phyloP scores from a whole-genome alignment of 1,284 basidiomycete genomes.

The Rhodotorula sp. region DNA sequence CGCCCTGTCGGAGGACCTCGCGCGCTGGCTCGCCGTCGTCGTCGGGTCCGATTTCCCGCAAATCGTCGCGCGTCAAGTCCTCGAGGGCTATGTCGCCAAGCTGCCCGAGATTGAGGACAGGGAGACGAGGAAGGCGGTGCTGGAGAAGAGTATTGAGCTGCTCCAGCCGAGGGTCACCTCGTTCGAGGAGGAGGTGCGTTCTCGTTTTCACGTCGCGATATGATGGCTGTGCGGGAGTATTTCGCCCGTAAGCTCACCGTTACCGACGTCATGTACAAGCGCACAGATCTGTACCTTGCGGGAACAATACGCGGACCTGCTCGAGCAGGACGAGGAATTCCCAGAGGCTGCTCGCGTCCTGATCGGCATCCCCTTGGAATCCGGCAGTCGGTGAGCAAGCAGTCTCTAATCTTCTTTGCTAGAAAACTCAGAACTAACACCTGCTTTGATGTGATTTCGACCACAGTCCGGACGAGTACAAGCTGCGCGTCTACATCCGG shows the following conservation, averaged over 20 bases:
- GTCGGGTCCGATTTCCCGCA: slow-evolving; percentile 77
- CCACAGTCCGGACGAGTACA: slow-evolving; percentile 64
- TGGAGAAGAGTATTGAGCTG: slow-evolving; percentile 68
- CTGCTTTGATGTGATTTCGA: too few relatives aligned
- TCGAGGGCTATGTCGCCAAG: slow-evolving; percentile 72
- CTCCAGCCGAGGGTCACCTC: slow-evolving; percentile 75
- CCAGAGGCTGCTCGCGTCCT: slow-evolving; percentile 84
- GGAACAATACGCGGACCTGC: slow-evolving; percentile 79
- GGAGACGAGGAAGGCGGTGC: slow-evolving; percentile 64
- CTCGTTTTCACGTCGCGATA: too few relatives aligned
- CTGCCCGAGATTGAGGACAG: slow-evolving; percentile 62
- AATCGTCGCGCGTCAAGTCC: slow-evolving; percentile 78
- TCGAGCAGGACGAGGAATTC: slow-evolving; percentile 92
- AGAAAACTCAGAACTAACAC: not conserved
- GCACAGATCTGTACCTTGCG: slow-evolving; percentile 69
- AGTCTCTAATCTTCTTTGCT: not conserved
- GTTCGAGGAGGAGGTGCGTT: slow-evolving; percentile 88
- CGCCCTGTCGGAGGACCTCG: slow-evolving; percentile 57
- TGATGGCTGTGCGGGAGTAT: too few relatives aligned
- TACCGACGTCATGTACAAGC: too few relatives aligned
- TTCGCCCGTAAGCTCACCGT: too few relatives aligned
- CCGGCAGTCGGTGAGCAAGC: slow-evolving; percentile 70
- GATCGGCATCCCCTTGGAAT: slow-evolving; percentile 85
- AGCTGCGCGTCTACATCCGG: slow-evolving; percentile 84
- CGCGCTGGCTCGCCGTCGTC: slow-evolving; percentile 65